Conservation (phyloP, 441 rosid genomes). For the Viola pubescens region DNA sequence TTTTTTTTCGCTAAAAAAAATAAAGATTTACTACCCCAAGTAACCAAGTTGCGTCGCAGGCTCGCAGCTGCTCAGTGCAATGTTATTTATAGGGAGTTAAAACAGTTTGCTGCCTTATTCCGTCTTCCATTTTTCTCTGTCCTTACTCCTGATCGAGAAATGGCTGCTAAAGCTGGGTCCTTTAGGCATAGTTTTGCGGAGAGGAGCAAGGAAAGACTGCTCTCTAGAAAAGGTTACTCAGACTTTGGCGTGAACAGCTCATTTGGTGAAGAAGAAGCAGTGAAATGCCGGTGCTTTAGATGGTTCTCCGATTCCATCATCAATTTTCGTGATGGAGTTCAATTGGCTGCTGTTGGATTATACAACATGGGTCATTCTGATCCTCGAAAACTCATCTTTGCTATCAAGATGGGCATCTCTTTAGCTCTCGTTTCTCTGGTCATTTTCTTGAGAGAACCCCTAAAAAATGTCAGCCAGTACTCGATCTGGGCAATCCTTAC, state of each 20-base stretch:
- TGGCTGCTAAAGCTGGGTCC: conserved; percentile 38
- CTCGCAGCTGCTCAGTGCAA: too few species aligned
- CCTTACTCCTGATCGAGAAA: conserved; percentile 7
- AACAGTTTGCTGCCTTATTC: too few species aligned
- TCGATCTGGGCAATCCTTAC: conserved; percentile 91
- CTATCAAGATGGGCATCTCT: conserved; percentile 72
- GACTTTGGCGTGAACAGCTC: conserved; percentile 42
- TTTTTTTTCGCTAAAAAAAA: too few species aligned
- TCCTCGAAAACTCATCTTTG: conserved; percentile 60
- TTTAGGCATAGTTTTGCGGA: conserved; percentile 33
- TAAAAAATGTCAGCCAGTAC: conserved; percentile 45
- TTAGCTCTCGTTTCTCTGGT: conserved; percentile 50
- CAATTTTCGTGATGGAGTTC: conserved; percentile 29
- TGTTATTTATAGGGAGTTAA: too few species aligned
- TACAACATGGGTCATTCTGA: conserved; percentile 77
- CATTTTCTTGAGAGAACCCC: conserved; percentile 58
- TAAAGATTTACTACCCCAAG: too few species aligned
- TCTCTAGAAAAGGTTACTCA: conserved; percentile 38
- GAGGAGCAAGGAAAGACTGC: conserved; percentile 45
- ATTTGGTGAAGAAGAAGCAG: conserved; percentile 18
- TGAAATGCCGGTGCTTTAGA: conserved; percentile 37
- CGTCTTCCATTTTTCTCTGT: too few species aligned
- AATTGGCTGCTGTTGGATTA: conserved; percentile 22
- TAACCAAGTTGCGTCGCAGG: too few species aligned
- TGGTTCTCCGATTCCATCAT: conserved; percentile 35